Percentiles rank a stretch among this genome's conserved stretches.
These are phyloP conservation scores for Dioscorea alata DNA, from an alignment of 106 monocot genomes.

Conservation along the genomic window DNA sequence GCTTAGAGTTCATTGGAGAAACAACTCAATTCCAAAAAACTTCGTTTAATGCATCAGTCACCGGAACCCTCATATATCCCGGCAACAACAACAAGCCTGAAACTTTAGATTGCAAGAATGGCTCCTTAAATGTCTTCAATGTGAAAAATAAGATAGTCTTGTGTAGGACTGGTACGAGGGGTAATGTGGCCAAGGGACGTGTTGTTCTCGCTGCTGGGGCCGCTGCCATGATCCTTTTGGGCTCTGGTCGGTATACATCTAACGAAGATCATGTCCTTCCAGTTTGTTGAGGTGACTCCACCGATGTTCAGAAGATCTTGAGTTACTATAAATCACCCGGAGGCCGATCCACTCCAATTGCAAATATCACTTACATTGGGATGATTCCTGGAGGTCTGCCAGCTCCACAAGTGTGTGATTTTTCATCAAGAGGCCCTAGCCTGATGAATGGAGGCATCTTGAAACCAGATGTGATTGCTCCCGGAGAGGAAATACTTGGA, in stretches of 20 bases:
- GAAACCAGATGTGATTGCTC: constrained; percentile 45
- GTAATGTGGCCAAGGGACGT: no score
- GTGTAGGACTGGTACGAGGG: no score
- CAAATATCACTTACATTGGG: constrained; percentile 11
- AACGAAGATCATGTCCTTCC: constrained; percentile 23
- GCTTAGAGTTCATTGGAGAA: no score
- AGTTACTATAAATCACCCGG: constrained; percentile 1
- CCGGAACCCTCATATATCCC: no score
- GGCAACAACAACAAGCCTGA: no score
- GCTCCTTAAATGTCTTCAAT: no score
- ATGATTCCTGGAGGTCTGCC: neutral
- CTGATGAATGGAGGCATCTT: constrained; percentile 13
- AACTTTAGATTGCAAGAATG: no score
- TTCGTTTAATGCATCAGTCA: no score
- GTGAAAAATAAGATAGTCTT: no score
- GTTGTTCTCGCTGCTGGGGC: no score
- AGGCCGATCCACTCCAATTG: neutral
- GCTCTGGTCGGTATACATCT: neutral
- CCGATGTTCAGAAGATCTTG: neutral
- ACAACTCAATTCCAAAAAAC: no score
- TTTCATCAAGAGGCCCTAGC: constrained; percentile 46
- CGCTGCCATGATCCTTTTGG: no score
- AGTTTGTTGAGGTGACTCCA: constrained; percentile 5
- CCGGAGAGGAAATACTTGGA: constrained; percentile 36
- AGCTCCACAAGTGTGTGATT: constrained; percentile 18